Conservation (phyloP, 345 rosid genomes). For the Clausena lansium region DNA sequence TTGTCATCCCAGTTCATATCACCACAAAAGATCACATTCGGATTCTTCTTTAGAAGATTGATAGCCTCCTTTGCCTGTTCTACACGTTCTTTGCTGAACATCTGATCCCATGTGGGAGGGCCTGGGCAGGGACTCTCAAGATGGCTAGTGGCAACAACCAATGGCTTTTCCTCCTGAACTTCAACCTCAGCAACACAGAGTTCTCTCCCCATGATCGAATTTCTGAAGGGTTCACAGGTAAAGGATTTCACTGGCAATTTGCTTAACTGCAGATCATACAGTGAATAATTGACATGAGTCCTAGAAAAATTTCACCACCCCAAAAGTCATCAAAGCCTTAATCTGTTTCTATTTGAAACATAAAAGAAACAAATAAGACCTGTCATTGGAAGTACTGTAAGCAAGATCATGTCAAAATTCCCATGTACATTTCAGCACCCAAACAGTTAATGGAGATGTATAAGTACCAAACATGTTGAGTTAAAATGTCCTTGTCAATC, state of each 20-base stretch:
- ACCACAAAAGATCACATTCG: constrained; percentile 78
- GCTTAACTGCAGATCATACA: constrained; percentile 60
- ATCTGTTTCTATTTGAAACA: not conserved
- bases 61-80: constrained; percentile 71
- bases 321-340: not conserved
- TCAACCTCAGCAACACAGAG: constrained; percentile 68
- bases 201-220: constrained; percentile 90
- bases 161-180: constrained; percentile 46
- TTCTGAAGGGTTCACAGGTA: constrained; percentile 51
- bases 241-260: constrained; percentile 73
- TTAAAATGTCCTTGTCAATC: not conserved
- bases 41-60: constrained; percentile 43
- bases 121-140: constrained; percentile 94
- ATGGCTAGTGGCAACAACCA: constrained; percentile 89
- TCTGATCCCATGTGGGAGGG: constrained; percentile 96
- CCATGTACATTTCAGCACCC: not conserved
- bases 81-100: constrained; percentile 90
- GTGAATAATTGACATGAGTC: not conserved
- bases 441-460: not conserved
- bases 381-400: not conserved
- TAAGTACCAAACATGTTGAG: not conserved
- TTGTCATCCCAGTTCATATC: constrained; percentile 98
- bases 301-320: not conserved
- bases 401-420: not conserved
- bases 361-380: not conserved